Evolutionary conservation across 73 alveolate genomes (phyloP).

Genomic region (Blepharisma stoltei): DNA sequence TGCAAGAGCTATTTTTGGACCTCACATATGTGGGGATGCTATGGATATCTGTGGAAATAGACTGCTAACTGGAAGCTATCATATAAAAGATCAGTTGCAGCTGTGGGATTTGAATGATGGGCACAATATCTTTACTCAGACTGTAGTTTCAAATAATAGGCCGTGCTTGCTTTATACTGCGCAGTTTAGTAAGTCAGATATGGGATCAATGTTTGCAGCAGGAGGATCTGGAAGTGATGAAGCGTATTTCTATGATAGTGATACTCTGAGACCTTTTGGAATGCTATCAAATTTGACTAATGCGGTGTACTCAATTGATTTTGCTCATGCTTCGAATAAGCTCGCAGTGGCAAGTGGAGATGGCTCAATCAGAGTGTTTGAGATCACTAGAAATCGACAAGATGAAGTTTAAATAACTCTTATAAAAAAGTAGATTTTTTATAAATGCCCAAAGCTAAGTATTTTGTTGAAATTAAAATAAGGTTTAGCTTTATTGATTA

Average conservation of each 20-base stretch:
- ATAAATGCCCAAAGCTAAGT: too few relatives aligned
- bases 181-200: conserved; percentile 60
- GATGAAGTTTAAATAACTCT: too few relatives aligned
- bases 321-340: background rate
- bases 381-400: background rate
- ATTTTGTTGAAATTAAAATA: too few relatives aligned
- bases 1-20: conserved; percentile 55
- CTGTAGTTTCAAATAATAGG: background rate
- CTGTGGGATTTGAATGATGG: conserved; percentile 67
- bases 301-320: conserved; percentile 19
- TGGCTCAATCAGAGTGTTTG: conserved; percentile 14
- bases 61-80: conserved; percentile 65
- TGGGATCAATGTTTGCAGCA: conserved; percentile 64
- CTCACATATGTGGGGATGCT: conserved; percentile 63
- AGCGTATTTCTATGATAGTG: conserved; percentile 3
- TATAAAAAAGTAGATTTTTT: too few relatives aligned
- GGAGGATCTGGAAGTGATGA: conserved; percentile 71
- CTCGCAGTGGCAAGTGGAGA: conserved; percentile 34
- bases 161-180: conserved; percentile 62
- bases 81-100: conserved; percentile 57
- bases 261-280: conserved; percentile 1
- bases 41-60: conserved; percentile 51
- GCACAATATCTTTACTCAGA: background rate
- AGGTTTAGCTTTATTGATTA: too few relatives aligned
- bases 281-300: background rate